Percentiles rank a stretch among this genome's conserved stretches.
Conservation (phyloP, 1,284 basidiomycete genomes). For the Papiliotrema fonsecae region DNA sequence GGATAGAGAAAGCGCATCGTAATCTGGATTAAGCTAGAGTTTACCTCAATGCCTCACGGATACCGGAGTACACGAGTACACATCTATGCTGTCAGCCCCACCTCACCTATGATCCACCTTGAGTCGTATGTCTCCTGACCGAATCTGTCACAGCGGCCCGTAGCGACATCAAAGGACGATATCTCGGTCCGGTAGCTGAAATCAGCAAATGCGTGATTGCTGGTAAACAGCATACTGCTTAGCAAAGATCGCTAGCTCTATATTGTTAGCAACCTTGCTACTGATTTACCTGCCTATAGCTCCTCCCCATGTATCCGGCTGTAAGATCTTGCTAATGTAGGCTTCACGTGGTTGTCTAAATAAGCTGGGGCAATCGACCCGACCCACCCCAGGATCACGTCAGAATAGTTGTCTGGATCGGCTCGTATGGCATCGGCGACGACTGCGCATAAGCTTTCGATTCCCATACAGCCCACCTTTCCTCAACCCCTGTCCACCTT, state of each 20-base stretch:
- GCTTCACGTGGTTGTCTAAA: constrained; percentile 62
- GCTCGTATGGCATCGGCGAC: constrained; percentile 71
- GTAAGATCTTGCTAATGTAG: constrained; percentile 75
- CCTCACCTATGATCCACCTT: constrained; percentile 20
- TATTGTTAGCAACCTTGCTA: background rate
- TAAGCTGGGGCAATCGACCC: background rate
- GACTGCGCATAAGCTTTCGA: constrained; percentile 52
- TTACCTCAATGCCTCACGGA: constrained; percentile 52
- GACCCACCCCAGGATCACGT: constrained; percentile 74
- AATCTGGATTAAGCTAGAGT: constrained; percentile 50
- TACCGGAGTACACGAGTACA: constrained; percentile 76
- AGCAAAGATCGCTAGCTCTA: constrained; percentile 73
- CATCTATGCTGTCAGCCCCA: background rate
- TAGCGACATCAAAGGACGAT: constrained; percentile 82
- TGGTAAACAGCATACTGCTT: constrained; percentile 50
- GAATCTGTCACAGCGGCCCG: constrained; percentile 82
- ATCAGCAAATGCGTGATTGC: background rate
- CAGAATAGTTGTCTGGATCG: constrained; percentile 67
- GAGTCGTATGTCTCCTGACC: constrained; percentile 54
- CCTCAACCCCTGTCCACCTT: constrained; percentile 49
- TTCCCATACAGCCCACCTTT: constrained; percentile 22
- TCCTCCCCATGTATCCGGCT: constrained; percentile 81
- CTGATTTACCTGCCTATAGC: constrained; percentile 58
- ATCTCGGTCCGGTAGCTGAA: constrained; percentile 70
- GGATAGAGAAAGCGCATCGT: constrained; percentile 80